Evolutionary conservation across 78 protist genomes (phyloP).

Genomic region (Bigelowiella natans): DNA sequence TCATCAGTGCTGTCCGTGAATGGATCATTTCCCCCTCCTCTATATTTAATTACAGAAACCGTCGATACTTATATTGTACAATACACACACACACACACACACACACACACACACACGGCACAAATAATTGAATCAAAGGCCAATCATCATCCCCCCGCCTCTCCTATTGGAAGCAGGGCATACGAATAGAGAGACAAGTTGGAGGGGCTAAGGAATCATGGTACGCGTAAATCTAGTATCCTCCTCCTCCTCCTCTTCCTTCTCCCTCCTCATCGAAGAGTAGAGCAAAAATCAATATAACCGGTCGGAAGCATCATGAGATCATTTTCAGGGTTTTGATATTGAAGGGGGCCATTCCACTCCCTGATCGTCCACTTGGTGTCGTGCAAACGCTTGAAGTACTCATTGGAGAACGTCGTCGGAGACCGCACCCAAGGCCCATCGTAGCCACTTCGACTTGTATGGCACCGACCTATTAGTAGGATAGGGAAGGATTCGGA

Average conservation of each 20-base stretch:
- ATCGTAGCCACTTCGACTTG: neutral
- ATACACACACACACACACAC: neutral
- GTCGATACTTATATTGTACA: neutral
- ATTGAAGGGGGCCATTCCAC: slow-evolving; percentile 5
- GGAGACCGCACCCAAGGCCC: neutral
- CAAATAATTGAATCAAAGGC: too few relatives aligned
- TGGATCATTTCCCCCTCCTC: neutral
- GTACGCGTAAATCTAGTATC: neutral
- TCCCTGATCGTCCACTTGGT: neutral
- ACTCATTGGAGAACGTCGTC: slow-evolving; percentile 4
- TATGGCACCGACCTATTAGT: neutral
- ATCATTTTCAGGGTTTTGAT: neutral
- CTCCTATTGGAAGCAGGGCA: neutral
- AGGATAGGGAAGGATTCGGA: too few relatives aligned
- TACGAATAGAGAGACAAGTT: neutral
- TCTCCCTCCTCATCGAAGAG: too few relatives aligned
- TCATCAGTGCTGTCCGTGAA: neutral
- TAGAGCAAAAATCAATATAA: neutral
- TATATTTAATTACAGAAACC: neutral
- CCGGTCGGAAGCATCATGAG: neutral
- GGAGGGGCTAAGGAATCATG: too few relatives aligned
- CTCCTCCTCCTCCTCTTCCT: too few relatives aligned
- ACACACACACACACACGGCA: neutral
- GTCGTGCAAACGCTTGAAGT: neutral
- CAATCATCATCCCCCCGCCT: too few relatives aligned